Conservation (phyloP, 139 green algal species). For the Yamagishiella unicocca region DNA sequence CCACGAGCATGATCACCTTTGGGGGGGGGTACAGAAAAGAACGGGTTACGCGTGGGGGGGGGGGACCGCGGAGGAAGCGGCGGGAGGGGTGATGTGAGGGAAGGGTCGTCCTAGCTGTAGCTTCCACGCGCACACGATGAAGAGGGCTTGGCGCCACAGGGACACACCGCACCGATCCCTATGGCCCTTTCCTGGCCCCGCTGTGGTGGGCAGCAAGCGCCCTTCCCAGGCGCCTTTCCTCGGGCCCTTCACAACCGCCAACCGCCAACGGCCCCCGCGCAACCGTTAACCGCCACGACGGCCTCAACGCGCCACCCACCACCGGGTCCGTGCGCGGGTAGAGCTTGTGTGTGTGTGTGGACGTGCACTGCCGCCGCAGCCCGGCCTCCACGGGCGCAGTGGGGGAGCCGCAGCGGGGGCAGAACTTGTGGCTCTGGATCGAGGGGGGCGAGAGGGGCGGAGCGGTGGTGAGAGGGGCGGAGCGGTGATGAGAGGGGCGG, state of each 20-base stretch:
- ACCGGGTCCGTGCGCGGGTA: slow-evolving; percentile 90
- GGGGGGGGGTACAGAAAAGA: background rate
- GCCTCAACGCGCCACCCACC: slow-evolving; percentile 52
- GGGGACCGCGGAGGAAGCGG: too few species aligned
- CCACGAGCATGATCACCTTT: slow-evolving; percentile 87
- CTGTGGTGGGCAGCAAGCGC: too few species aligned
- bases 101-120: too few species aligned
- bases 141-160: too few species aligned
- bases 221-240: too few species aligned
- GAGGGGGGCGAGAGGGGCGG: background rate
- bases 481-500: background rate
- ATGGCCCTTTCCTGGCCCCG: too few species aligned
- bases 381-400: slow-evolving; percentile 72
- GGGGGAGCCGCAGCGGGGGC: slow-evolving; percentile 71
- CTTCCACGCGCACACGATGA: too few species aligned
- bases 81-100: too few species aligned
- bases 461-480: background rate
- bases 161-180: background rate
- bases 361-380: slow-evolving; percentile 71
- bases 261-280: too few species aligned
- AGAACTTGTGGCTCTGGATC: slow-evolving; percentile 58
- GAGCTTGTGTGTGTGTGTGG: slow-evolving; percentile 63
- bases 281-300: background rate
- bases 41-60: too few species aligned
- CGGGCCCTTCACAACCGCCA: too few species aligned